These are phyloP conservation scores for Puccinia coronata DNA, from an alignment of 1,284 basidiomycete genomes.

Conservation along the genomic window DNA sequence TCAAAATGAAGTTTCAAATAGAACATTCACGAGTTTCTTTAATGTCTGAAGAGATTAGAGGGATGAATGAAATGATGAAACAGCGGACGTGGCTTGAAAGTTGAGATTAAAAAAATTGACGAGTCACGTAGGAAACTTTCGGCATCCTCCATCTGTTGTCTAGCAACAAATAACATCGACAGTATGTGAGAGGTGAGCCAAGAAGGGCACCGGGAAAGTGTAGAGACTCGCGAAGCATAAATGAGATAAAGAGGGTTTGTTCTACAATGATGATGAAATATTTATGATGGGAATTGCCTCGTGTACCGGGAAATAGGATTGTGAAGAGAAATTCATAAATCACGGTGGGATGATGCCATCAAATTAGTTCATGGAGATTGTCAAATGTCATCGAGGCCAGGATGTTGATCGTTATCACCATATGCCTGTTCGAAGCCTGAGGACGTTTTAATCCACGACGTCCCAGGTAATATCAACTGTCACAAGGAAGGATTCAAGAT, in stretches of 20 bases:
- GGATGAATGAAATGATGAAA: too few relatives aligned
- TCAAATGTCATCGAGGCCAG: not conserved
- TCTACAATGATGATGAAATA: not conserved
- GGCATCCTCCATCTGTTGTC: too few relatives aligned
- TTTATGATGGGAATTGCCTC: not conserved
- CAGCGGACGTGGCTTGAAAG: too few relatives aligned
- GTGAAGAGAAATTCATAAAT: constrained; percentile 3
- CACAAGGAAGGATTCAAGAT: not conserved
- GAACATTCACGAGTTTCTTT: too few relatives aligned
- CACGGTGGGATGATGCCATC: not conserved
- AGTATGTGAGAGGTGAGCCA: not conserved
- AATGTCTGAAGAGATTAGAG: too few relatives aligned
- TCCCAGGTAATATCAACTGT: constrained; percentile 29
- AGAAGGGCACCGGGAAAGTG: not conserved
- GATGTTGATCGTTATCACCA: not conserved
- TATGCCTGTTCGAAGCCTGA: not conserved
- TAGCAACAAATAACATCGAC: not conserved
- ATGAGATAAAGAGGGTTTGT: not conserved
- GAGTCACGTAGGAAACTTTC: too few relatives aligned
- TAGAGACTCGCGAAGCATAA: not conserved
- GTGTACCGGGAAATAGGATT: not conserved
- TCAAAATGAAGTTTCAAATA: too few relatives aligned
- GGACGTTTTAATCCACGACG: not conserved
- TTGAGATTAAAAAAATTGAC: too few relatives aligned
- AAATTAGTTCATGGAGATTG: not conserved